Evolutionary conservation across 2,329 filamentous ascomycete species (phyloP), one percentile per base, ranked within the genome.

Genomic region (Neofusicoccum sp.): DNA sequence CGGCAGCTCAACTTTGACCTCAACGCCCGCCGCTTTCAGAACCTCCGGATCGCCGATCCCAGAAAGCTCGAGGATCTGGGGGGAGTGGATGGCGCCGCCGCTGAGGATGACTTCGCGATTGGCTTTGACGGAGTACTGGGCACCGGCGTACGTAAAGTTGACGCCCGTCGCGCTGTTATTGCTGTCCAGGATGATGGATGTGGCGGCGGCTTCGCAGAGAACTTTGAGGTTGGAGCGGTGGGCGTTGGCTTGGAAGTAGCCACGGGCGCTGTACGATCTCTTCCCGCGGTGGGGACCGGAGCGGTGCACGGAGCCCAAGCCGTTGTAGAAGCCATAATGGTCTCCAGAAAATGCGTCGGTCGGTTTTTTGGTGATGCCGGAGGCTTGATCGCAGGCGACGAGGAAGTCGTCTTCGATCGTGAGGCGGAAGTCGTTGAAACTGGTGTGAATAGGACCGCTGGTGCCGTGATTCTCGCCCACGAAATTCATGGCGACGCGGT

Each of bases 331-430:
- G 9, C 71, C 72, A 48, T 72, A 72, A 43, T 73, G 73, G 44
- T 75, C 70, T 1, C 73, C 73, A 57, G 64, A 67, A 68, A 72
- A 75, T 3, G 72, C 69, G 63, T 76, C 74, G 2, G 58, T 64
- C 1, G 73, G 71, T 58, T 71, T 77, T 54, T 68, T 63, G 41
- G 61, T 61, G 12, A 69, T 63, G 3, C 67, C 66, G 34, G 61
- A 65, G 3, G 70, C 67, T 40, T 71, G 65, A 20, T 72, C 65
- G 7, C 67, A 68, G 9, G 65, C 68, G 28, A 67, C 69, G 20
- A 68, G 38, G 6, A 67, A 63, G 1, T 68, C 70, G 48, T 69
- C 65, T 2, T 67, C 54, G 45, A 43, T 6, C 11, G 61, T 65
- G 51, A 24, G 70, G 64, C 38, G 70, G 63, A n/a, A 69, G 38